Percentiles rank a stretch among this genome's conserved stretches.
These are phyloP conservation scores for Aegilops bicornis DNA, from an alignment of 176 grass and related monocot species.

Conservation along the genomic window DNA sequence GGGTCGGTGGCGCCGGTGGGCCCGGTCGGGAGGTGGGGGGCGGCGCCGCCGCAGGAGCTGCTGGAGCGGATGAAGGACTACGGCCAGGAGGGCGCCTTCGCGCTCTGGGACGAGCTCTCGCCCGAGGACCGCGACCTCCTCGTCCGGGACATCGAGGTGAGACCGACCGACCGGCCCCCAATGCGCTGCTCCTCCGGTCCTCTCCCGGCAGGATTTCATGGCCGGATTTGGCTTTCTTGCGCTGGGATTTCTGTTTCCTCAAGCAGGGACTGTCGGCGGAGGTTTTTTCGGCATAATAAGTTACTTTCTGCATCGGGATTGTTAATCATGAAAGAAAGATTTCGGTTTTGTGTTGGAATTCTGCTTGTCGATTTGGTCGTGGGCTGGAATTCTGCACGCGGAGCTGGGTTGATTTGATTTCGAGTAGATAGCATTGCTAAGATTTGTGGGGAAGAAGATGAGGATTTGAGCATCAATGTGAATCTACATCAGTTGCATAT, in stretches of 20 bases:
- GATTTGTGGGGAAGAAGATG: background rate
- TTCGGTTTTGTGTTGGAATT: conserved; percentile 2
- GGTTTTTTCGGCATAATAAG: background rate
- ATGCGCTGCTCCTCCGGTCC: background rate
- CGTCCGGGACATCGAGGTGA: conserved; percentile 90
- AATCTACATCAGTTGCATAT: background rate
- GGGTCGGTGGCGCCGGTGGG: conserved; percentile 44
- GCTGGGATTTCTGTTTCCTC: background rate
- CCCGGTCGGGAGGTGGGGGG: conserved; percentile 52
- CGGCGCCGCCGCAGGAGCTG: conserved; percentile 82
- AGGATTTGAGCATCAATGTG: background rate
- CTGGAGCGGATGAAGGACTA: conserved; percentile 98
- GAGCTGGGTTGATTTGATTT: background rate
- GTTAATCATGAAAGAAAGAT: background rate
- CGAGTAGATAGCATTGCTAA: background rate
- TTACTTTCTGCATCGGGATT: background rate
- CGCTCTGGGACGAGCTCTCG: conserved; percentile 95
- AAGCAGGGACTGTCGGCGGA: background rate
- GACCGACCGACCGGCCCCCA: background rate
- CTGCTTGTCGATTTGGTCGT: background rate
- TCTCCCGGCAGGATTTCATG: conserved; percentile 1
- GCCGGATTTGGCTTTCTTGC: conserved; percentile 22
- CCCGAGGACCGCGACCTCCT: conserved; percentile 85
- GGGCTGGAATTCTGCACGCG: background rate
- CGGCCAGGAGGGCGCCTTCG: conserved; percentile 89